Evolutionary conservation across 1,284 basidiomycete species (phyloP), one percentile per base, ranked within the genome.

Genomic region (Afroboletus lepidellus): DNA sequence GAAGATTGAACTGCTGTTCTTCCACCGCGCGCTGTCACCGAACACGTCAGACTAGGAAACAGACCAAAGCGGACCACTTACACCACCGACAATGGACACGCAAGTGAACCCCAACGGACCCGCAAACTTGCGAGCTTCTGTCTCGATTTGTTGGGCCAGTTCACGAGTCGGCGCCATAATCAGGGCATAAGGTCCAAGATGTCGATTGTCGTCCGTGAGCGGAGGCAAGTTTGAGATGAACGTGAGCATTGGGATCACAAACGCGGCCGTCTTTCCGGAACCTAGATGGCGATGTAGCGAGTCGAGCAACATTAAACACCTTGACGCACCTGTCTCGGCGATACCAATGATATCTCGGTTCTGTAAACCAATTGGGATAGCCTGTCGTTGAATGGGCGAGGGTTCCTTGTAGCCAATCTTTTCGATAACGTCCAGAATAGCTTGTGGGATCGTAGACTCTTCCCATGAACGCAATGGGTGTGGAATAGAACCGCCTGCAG

Each of bases 221-320:
- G 82, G 81, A 16, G 94, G 90, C 42, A 98, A 77, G 49, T 83
- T 82, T 24, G 85, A 85, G 62, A 99, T 98, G 74, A 98, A 98
- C 27, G 92, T 79, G 44, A 99, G 79, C 92, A 99, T 96, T 18
- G 96, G 96, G 49, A 99, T 96, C 55, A 98, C 94, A 72, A 98
- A 99, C 3, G 95, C 94, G n/a, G 95, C 96, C 15, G 96, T 99
- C 77, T 99, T 99, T 68, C 96, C 96, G 61, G 96, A 98, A 77
- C 94, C 93, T 93, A 53, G 36, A 49, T 24, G 44, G n/a, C n/a
- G 32, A 16, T 29, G 60, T 23, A 63, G 47, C 36, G 39, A 57
- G 20, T 24, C 29, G 4, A 16, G 12, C 37, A 18, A 37, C 50
- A 37, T 32, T 20, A 34, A 23, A 13, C 4, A 36, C 4, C 42